Evolutionary conservation across 352 stramenopile species (phyloP).

Genomic region (Phytophthora nicotianae): DNA sequence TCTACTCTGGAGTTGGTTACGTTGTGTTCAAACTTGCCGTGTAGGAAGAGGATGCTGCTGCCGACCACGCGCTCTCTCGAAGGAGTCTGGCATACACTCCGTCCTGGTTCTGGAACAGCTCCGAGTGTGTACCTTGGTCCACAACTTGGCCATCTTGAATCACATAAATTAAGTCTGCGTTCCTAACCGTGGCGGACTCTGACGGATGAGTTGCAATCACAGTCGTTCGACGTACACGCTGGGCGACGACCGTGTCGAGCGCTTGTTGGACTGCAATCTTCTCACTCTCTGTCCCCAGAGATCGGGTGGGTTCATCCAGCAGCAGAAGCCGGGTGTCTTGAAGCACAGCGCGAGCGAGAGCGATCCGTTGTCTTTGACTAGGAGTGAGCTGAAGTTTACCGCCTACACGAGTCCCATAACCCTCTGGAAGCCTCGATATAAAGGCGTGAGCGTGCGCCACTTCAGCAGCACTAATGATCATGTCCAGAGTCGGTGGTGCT

Average conservation of each 20-base stretch:
- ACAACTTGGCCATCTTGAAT: slow-evolving; percentile 27
- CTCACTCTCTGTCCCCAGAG: slow-evolving; percentile 78
- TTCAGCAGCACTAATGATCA: slow-evolving; percentile 88
- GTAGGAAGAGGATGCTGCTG: slow-evolving; percentile 26
- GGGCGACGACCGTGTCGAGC: slow-evolving; percentile 46
- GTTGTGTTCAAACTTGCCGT: slow-evolving; percentile 18
- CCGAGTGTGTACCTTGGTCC: slow-evolving; percentile 48
- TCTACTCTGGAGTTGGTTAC: too few species aligned
- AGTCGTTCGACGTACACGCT: slow-evolving; percentile 41
- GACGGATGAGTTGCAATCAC: slow-evolving; percentile 49
- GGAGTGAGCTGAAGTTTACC: slow-evolving; percentile 76
- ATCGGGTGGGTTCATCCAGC: slow-evolving; percentile 89
- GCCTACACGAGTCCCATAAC: slow-evolving; percentile 94
- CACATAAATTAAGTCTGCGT: slow-evolving; percentile 46
- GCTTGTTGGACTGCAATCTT: slow-evolving; percentile 62
- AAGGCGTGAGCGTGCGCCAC: slow-evolving; percentile 95
- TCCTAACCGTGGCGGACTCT: slow-evolving; percentile 39
- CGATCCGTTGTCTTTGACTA: slow-evolving; percentile 83
- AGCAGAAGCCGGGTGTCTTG: slow-evolving; percentile 87
- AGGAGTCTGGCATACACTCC: slow-evolving; percentile 29
- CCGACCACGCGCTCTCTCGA: slow-evolving; percentile 27
- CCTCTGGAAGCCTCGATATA: slow-evolving; percentile 89
- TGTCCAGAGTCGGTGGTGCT: slow-evolving; percentile 48
- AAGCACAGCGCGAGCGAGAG: slow-evolving; percentile 93
- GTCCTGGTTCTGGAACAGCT: slow-evolving; percentile 28